Evolutionary conservation across 169 alveolate species (phyloP).

Genomic region (Plasmodium fragile): DNA sequence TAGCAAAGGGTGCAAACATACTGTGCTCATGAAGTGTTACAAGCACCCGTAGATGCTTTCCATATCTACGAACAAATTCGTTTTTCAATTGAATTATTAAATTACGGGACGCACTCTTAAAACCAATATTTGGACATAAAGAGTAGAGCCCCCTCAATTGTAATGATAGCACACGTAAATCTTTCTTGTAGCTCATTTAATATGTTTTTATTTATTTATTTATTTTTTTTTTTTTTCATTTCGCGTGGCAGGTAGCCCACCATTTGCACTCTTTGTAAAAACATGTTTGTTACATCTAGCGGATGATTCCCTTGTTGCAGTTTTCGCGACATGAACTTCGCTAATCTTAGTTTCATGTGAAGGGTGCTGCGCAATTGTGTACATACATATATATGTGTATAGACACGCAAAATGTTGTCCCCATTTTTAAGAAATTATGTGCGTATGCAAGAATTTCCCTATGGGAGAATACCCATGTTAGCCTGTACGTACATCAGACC

Average conservation of each 20-base stretch:
- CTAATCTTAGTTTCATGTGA: not conserved
- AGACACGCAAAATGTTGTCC: not conserved
- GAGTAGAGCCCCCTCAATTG: not conserved
- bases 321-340: not conserved
- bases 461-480: not conserved
- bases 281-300: not conserved
- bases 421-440: not conserved
- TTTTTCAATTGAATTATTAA: not conserved
- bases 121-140: not conserved
- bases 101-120: not conserved
- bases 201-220: not conserved
- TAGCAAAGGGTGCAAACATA: not conserved
- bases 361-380: not conserved
- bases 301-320: not conserved
- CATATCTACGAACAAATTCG: not conserved
- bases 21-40: not conserved
- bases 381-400: not conserved
- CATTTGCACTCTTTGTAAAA: not conserved
- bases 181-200: not conserved
- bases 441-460: not conserved
- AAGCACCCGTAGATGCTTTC: not conserved
- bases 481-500: not conserved
- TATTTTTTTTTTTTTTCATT: not conserved
- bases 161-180: not conserved
- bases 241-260: not conserved